Conservation (phyloP, 345 rosid genomes). For the Pistacia atlantica region DNA sequence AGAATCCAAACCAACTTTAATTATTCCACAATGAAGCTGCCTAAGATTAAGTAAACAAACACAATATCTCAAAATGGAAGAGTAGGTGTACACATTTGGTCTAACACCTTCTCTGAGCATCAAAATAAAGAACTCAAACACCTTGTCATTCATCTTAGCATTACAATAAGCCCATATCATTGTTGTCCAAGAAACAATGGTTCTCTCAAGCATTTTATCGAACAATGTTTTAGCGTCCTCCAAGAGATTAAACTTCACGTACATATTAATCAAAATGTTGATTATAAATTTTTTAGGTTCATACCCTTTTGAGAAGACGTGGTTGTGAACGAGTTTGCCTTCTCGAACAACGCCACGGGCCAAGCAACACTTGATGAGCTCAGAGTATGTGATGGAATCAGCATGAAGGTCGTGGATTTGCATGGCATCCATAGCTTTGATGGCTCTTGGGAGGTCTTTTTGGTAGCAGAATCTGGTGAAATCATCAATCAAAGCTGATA, state of each 20-base stretch:
- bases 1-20: too few species aligned
- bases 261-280: conserved; percentile 52
- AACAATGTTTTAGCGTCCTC: conserved; percentile 38
- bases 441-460: conserved; percentile 58
- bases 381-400: conserved; percentile 44
- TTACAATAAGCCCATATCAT: conserved; percentile 62
- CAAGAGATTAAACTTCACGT: conserved; percentile 51
- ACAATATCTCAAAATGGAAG: too few species aligned
- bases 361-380: conserved; percentile 62
- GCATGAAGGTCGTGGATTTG: conserved; percentile 52
- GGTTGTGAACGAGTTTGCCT: conserved; percentile 50
- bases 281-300: conserved; percentile 50
- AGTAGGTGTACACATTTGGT: too few species aligned
- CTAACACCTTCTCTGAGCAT: conserved; percentile 46
- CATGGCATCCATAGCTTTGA: conserved; percentile 53
- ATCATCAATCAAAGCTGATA: conserved; percentile 39
- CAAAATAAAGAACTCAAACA: conserved; percentile 38
- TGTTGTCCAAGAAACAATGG: conserved; percentile 72
- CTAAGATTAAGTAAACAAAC: too few species aligned
- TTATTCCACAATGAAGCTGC: too few species aligned
- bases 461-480: conserved; percentile 55
- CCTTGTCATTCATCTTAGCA: conserved; percentile 29
- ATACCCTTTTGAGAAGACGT: conserved; percentile 46
- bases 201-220: conserved; percentile 37
- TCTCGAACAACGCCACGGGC: conserved; percentile 47